These are phyloP conservation scores for Plasmodium knowlesi DNA, from an alignment of 169 alveolate genomes.

Conservation along the genomic window DNA sequence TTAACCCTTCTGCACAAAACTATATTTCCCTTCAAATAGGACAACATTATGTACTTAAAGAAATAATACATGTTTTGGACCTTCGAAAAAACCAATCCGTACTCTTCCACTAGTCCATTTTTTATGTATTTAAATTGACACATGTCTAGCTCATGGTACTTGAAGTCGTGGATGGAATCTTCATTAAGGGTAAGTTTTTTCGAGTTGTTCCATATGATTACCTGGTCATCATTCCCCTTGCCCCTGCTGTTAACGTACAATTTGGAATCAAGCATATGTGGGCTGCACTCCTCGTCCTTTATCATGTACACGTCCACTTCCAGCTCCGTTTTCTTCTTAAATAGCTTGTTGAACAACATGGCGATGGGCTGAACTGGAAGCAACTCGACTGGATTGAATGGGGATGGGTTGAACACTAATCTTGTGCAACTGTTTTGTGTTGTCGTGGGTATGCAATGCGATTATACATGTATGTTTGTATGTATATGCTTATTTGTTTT, in stretches of 20 bases:
- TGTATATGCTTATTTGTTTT: not conserved
- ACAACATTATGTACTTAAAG: constrained; percentile 52
- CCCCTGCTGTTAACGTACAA: constrained; percentile 4
- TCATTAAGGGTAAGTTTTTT: constrained; percentile 20
- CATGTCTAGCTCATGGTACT: constrained; percentile 52
- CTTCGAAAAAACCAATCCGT: constrained; percentile 33
- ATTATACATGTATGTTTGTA: not conserved
- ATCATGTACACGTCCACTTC: constrained; percentile 21
- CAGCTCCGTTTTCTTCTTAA: constrained; percentile 14
- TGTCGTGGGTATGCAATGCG: not conserved
- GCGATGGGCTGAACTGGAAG: not conserved
- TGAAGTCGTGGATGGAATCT: constrained; percentile 34
- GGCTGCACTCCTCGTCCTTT: constrained; percentile 13
- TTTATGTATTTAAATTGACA: constrained; percentile 29
- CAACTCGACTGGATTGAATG: too few species aligned
- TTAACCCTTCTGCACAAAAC: not conserved
- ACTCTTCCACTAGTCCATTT: constrained; percentile 42
- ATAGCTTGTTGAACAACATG: constrained; percentile 25
- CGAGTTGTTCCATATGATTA: not conserved
- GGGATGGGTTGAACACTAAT: not conserved
- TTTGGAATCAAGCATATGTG: constrained; percentile 24
- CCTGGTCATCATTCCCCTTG: not conserved
- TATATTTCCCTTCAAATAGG: constrained; percentile 37
- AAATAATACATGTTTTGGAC: constrained; percentile 23
- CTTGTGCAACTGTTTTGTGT: not conserved